These are phyloP conservation scores for Aspergillus conjunctus DNA, from an alignment of 495 filamentous ascomycete species.

Conservation along the genomic window DNA sequence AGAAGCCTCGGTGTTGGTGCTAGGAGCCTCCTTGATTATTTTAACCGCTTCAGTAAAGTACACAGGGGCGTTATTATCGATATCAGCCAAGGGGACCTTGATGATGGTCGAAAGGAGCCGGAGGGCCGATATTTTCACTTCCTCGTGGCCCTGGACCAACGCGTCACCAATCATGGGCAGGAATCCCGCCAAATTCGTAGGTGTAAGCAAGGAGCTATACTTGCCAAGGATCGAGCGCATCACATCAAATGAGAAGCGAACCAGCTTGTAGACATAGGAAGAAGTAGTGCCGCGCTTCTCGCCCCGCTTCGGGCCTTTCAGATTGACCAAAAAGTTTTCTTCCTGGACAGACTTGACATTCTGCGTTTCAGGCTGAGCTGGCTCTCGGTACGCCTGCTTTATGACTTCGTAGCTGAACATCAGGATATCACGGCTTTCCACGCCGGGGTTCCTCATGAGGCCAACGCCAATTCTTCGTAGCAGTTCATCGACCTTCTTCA, in stretches of 20 bases:
- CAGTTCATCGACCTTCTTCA: conserved; percentile 88
- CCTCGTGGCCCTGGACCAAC: conserved; percentile 78
- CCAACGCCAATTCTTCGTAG: conserved; percentile 81
- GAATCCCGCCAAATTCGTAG: conserved; percentile 78
- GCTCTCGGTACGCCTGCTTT: conserved; percentile 74
- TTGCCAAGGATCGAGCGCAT: conserved; percentile 80
- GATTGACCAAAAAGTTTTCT: conserved; percentile 73
- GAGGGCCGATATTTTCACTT: conserved; percentile 83
- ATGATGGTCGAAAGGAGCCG: conserved; percentile 81
- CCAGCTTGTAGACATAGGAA: conserved; percentile 79
- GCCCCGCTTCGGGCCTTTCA: conserved; percentile 70
- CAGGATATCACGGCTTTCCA: conserved; percentile 74
- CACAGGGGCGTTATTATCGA: conserved; percentile 68
- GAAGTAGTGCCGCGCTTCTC: conserved; percentile 64
- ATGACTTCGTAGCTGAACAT: conserved; percentile 94
- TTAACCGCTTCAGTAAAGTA: conserved; percentile 84
- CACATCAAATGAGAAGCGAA: conserved; percentile 83
- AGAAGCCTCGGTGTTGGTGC: conserved; percentile 75
- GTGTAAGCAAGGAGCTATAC: conserved; percentile 73
- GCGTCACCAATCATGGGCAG: conserved; percentile 87
- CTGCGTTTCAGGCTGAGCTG: conserved; percentile 29
- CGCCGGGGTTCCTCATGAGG: conserved; percentile 74
- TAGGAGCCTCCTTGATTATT: conserved; percentile 72
- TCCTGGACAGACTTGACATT: conserved; percentile 59
- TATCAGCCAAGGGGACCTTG: conserved; percentile 74